Conservation (phyloP, 2,329 filamentous ascomycete genomes). For the Alternaria metachromatica region DNA sequence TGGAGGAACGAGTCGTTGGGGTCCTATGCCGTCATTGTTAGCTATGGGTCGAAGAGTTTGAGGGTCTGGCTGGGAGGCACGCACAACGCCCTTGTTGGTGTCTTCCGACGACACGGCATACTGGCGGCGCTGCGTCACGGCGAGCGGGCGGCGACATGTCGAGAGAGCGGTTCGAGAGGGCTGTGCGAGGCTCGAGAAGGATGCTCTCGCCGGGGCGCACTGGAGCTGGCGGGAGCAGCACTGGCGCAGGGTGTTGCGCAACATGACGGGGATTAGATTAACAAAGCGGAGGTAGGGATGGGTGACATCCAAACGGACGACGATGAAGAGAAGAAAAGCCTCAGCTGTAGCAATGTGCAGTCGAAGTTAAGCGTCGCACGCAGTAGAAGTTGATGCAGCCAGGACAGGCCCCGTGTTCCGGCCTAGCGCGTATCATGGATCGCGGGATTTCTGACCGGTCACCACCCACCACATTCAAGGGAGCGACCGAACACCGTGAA, state of each 20-base stretch:
- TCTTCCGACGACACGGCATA: slow-evolving; percentile 68
- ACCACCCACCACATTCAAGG: neutral
- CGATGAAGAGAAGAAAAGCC: slow-evolving; percentile 25
- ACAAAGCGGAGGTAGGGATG: slow-evolving; percentile 24
- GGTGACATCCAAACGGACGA: slow-evolving; percentile 42
- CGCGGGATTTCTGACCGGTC: slow-evolving; percentile 17
- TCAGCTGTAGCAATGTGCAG: slow-evolving; percentile 25
- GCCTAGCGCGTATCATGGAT: slow-evolving; percentile 23
- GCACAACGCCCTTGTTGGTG: slow-evolving; percentile 66
- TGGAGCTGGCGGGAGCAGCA: slow-evolving; percentile 71
- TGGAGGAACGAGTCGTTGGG: slow-evolving; percentile 96
- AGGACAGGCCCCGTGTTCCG: slow-evolving; percentile 23
- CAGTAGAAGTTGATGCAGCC: slow-evolving; percentile 21
- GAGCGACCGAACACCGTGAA: neutral
- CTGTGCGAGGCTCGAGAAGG: slow-evolving; percentile 51
- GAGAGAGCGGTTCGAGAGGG: slow-evolving; percentile 51
- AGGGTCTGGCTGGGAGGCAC: slow-evolving; percentile 31
- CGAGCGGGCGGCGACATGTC: slow-evolving; percentile 57
- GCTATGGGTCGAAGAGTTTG: slow-evolving; percentile 24
- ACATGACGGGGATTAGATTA: slow-evolving; percentile 62
- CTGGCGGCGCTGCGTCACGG: slow-evolving; percentile 56
- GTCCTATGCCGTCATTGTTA: slow-evolving; percentile 61
- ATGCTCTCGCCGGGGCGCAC: slow-evolving; percentile 57
- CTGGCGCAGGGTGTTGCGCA: slow-evolving; percentile 72
- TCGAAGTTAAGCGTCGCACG: neutral